Evolutionary conservation across 352 stramenopile species (phyloP), one percentile per base, ranked within the genome.

Genomic region (Pythium brachiatum): DNA sequence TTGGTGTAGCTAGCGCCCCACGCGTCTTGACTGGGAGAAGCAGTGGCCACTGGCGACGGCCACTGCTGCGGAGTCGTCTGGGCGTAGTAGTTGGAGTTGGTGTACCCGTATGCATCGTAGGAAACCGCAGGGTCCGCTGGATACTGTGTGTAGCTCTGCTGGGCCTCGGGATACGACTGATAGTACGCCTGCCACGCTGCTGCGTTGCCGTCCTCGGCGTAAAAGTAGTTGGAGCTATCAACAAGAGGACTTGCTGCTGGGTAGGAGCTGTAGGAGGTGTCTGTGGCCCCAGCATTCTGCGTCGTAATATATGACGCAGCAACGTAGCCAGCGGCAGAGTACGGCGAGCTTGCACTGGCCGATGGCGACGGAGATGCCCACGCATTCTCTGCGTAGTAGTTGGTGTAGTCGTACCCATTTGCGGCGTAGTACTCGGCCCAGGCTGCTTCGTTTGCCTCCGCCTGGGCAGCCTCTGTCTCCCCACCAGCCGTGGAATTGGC

Each of bases 151-250:
- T 60, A 57, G n/a, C 39, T 9, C 27, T 32, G 20, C 18, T 41
- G 12, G 15, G 47, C 48, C 36, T 64, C 55, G 20, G 59, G 53
- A 39, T 64, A 53, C 2, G 60, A 44, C 29, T 70, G 55, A 31
- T 74, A 68, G 60, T 79, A 76, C 43, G 57, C 58, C 23, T 67
- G 53, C 72, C 72, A 79, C 11, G 68, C 62, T 7, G 39, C 57
- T 3, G 69, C 60, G 50, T 79, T 79, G 18, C 65, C 72, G 32
- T 76, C 72, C 4, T 65, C 31, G 3, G 68, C 36, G 23, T 67
- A 60, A 36, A 79, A 79, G 47, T 79, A 79, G 12, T 65, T 58
- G 26, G 50, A 43, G 48, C 72, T 79, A 32, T 68, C 52, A 23
- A 75, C 60, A 13, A 75, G 60, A 21, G 29, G 23, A 11, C 21